Percentiles rank a stretch among this genome's conserved stretches.
Evolutionary conservation across 1,284 basidiomycete genomes (phyloP).

Genomic region (Tilletiaria anomala): DNA sequence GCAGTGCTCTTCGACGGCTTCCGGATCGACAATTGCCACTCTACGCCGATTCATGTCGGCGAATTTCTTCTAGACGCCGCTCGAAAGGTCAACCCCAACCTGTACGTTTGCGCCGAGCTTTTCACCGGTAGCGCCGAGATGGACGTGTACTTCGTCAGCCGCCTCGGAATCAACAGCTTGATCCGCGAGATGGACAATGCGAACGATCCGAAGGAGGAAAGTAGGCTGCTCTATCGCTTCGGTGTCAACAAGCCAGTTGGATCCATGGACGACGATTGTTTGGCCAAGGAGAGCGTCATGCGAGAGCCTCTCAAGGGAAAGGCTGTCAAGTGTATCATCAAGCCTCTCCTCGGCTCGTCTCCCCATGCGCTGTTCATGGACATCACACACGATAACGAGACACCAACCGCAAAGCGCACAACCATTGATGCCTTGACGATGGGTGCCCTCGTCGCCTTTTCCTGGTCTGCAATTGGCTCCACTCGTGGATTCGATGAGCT

Average conservation of each 20-base stretch:
- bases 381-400: slow-evolving; percentile 33
- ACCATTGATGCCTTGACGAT: slow-evolving; percentile 33
- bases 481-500: slow-evolving; percentile 32
- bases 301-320: slow-evolving; percentile 3
- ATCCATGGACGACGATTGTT: slow-evolving; percentile 26
- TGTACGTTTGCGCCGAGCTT: slow-evolving; percentile 90
- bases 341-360: slow-evolving; percentile 20
- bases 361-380: slow-evolving; percentile 36
- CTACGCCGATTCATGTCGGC: slow-evolving; percentile 88
- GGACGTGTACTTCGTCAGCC: slow-evolving; percentile 39
- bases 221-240: slow-evolving; percentile 26
- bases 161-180: slow-evolving; percentile 29
- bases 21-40: slow-evolving; percentile 95
- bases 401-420: slow-evolving; percentile 27
- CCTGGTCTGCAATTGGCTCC: slow-evolving; percentile 31
- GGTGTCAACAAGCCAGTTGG: slow-evolving; percentile 34
- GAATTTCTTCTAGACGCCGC: slow-evolving; percentile 79
- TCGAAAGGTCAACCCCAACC: slow-evolving; percentile 68
- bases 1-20: slow-evolving; percentile 81
- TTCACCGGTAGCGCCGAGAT: slow-evolving; percentile 92
- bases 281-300: slow-evolving; percentile 1
- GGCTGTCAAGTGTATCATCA: slow-evolving; percentile 8
- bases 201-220: slow-evolving; percentile 31
- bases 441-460: slow-evolving; percentile 31
- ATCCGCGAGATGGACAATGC: slow-evolving; percentile 36